phyloP scores from a whole-genome alignment of 1,139 yeast genomes.

The Geotrichum macrosporum region DNA sequence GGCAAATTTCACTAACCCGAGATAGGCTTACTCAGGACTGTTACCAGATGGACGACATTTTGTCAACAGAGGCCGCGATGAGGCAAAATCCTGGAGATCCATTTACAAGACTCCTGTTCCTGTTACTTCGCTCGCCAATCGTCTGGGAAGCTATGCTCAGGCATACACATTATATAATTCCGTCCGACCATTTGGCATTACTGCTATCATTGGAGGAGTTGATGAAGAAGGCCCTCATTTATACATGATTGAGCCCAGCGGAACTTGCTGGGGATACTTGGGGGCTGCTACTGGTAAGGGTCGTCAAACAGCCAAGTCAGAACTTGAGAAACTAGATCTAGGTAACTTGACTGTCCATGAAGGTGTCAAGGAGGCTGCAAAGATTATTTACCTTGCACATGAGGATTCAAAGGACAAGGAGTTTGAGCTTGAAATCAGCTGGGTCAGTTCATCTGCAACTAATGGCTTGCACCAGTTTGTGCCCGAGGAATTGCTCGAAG shows the following conservation, averaged over 20 bases:
- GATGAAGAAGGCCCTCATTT: conserved; percentile 83
- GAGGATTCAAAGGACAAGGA: conserved; percentile 98
- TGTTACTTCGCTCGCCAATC: conserved; percentile 76
- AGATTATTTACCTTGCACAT: conserved; percentile 87
- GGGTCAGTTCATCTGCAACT: conserved; percentile 76
- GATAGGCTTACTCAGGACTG: conserved; percentile 69
- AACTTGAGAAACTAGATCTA: conserved; percentile 82
- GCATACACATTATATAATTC: conserved; percentile 94
- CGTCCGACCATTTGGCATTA: conserved; percentile 94
- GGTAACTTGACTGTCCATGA: conserved; percentile 66
- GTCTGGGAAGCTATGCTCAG: conserved; percentile 89
- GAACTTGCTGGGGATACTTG: conserved; percentile 92
- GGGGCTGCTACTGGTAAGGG: conserved; percentile 99
- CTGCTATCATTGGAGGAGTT: conserved; percentile 88
- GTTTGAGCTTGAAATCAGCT: conserved; percentile 88
- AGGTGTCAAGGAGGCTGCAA: conserved; percentile 91
- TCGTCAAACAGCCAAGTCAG: conserved; percentile 92
- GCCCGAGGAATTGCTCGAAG: conserved; percentile 70
- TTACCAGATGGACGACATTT: conserved; percentile 96
- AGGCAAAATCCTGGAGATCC: conserved; percentile 74
- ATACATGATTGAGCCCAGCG: conserved; percentile 97
- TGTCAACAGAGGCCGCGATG: conserved; percentile 89
- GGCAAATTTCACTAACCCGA: not conserved
- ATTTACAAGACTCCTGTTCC: conserved; percentile 74
- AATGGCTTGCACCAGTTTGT: conserved; percentile 76